Conservation (phyloP, 495 filamentous ascomycete species). For the Pseudomonodictys pantanalensis region DNA sequence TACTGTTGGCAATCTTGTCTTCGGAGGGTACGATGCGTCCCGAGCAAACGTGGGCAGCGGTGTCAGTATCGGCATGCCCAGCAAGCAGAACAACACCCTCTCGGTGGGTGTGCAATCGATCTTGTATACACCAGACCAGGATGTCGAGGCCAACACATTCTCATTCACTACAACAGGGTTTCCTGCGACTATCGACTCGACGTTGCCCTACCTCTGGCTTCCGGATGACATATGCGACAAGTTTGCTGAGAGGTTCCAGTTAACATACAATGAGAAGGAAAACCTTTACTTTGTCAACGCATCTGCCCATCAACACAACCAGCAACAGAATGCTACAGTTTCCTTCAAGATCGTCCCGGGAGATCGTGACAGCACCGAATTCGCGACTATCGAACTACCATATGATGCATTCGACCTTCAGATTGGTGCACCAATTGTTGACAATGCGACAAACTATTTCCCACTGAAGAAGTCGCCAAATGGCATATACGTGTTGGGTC, state of each 20-base stretch:
- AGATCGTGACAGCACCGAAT: background rate
- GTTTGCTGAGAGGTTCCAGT: constrained; percentile 18
- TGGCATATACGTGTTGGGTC: constrained; percentile 35
- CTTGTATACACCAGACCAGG: background rate
- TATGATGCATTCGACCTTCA: constrained; percentile 37
- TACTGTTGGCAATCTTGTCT: constrained; percentile 13
- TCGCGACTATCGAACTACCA: constrained; percentile 32
- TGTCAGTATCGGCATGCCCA: constrained; percentile 8
- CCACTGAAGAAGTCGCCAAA: constrained; percentile 34
- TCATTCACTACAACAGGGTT: constrained; percentile 19
- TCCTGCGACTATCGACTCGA: constrained; percentile 27
- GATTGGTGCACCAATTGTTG: constrained; percentile 9
- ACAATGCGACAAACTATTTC: constrained; percentile 34
- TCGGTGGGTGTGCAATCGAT: constrained; percentile 29
- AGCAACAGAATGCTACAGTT: constrained; percentile 20
- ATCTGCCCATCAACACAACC: constrained; percentile 18
- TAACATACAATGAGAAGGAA: constrained; percentile 14
- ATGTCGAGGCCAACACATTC: constrained; percentile 8
- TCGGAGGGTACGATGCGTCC: constrained; percentile 29
- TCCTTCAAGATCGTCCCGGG: constrained; percentile 8
- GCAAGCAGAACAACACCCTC: constrained; percentile 7
- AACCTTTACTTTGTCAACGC: constrained; percentile 26
- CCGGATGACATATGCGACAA: constrained; percentile 26
- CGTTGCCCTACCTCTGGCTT: constrained; percentile 31
- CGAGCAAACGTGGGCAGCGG: constrained; percentile 10